A percentile compares a stretch with the other conserved stretches of the same genome.
Conservation (phyloP, 768 basidiomycete species). For the Auricularia sp. region DNA sequence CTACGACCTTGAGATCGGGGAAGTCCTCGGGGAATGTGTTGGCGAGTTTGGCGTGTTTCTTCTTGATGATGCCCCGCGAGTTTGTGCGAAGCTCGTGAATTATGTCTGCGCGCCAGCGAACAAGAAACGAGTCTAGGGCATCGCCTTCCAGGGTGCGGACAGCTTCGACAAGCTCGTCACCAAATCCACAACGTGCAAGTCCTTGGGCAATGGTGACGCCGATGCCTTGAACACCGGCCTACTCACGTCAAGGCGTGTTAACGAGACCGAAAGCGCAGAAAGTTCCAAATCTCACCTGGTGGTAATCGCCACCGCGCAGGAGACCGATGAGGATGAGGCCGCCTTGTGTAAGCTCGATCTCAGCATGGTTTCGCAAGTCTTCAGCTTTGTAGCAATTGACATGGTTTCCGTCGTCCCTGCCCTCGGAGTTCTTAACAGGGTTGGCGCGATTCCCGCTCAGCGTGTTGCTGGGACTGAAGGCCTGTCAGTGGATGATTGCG, state of each 20-base stretch:
- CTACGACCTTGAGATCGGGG: conserved; percentile 62
- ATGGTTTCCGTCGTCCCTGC: conserved; percentile 68
- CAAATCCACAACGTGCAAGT: conserved; percentile 74
- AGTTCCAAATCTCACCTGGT: conserved; percentile 31
- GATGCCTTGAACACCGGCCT: conserved; percentile 47
- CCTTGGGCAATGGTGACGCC: conserved; percentile 65
- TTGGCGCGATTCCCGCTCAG: conserved; percentile 64
- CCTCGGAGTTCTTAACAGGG: conserved; percentile 52
- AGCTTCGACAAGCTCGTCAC: conserved; percentile 58
- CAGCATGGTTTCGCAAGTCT: conserved; percentile 35
- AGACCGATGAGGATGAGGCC: conserved; percentile 78
- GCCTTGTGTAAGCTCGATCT: conserved; percentile 42
- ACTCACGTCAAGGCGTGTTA: conserved; percentile 7
- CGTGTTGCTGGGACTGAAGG: conserved; percentile 51
- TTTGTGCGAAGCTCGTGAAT: conserved; percentile 58
- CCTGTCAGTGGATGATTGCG: neutral
- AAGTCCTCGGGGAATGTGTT: conserved; percentile 55
- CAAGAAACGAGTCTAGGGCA: conserved; percentile 44
- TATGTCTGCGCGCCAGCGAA: conserved; percentile 53
- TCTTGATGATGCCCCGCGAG: conserved; percentile 50
- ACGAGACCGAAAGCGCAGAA: neutral
- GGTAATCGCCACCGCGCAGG: conserved; percentile 86
- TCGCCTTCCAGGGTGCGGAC: conserved; percentile 36
- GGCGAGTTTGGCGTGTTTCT: conserved; percentile 49
- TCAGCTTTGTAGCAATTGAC: conserved; percentile 31